A percentile compares a stretch with the other conserved stretches of the same genome.
phyloP scores from a whole-genome alignment of 2,329 filamentous ascomycete genomes.

The Claviceps arundinis region DNA sequence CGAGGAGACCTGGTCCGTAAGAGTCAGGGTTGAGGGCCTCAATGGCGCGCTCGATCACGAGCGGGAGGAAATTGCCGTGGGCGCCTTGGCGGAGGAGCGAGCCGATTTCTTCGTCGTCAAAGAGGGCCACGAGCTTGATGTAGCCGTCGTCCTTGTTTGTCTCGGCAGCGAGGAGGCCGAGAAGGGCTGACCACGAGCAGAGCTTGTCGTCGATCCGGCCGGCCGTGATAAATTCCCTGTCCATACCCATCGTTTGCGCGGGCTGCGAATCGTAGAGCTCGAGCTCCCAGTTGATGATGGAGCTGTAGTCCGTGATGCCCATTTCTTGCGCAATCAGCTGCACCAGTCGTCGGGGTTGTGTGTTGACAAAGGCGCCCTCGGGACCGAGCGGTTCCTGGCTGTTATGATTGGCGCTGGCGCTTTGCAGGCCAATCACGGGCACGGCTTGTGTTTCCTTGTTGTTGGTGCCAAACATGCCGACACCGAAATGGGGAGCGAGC shows the following conservation, averaged over 20 bases:
- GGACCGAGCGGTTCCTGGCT: constrained; percentile 38
- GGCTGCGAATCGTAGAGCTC: constrained; percentile 89
- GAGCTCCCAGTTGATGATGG: constrained; percentile 90
- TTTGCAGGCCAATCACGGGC: constrained; percentile 82
- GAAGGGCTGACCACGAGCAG: constrained; percentile 83
- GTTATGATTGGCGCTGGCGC: constrained; percentile 34
- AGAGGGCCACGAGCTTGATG: constrained; percentile 84
- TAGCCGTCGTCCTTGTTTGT: constrained; percentile 47
- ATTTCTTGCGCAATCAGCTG: constrained; percentile 68
- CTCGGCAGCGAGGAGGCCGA: constrained; percentile 59
- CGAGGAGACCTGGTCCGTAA: constrained; percentile 49
- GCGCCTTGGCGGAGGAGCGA: constrained; percentile 84
- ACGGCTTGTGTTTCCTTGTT: constrained; percentile 92
- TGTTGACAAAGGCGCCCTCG: constrained; percentile 60
- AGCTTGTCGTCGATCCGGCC: constrained; percentile 96
- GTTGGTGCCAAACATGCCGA: constrained; percentile 50
- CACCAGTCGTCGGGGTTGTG: constrained; percentile 76
- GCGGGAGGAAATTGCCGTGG: constrained; percentile 73
- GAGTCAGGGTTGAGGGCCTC: constrained; percentile 47
- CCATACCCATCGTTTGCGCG: constrained; percentile 68
- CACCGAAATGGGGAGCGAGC: constrained; percentile 85
- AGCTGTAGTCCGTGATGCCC: constrained; percentile 53
- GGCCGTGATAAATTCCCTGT: constrained; percentile 88
- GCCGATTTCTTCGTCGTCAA: constrained; percentile 95
- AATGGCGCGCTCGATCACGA: constrained; percentile 66